These are phyloP conservation scores for Bromus sterilis DNA, from an alignment of 176 grass and related monocot genomes.

Conservation along the genomic window DNA sequence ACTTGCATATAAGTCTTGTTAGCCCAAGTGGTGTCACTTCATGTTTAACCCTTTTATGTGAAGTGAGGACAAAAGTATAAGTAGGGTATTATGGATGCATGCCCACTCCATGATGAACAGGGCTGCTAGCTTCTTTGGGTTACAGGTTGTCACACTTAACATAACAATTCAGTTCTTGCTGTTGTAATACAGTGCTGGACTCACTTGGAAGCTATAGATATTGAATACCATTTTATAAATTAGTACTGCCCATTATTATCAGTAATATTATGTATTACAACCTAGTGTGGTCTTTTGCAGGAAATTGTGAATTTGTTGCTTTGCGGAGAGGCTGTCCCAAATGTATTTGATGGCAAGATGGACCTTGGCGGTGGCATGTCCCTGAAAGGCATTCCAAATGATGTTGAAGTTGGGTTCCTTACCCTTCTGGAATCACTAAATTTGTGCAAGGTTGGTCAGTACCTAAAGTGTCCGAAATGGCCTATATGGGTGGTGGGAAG, in stretches of 20 bases:
- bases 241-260: background rate
- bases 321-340: constrained; percentile 93
- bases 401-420: constrained; percentile 89
- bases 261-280: background rate
- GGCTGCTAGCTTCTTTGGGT: background rate
- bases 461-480: constrained; percentile 85
- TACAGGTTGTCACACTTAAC: background rate
- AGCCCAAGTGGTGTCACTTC: background rate
- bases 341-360: constrained; percentile 99
- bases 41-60: background rate
- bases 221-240: background rate
- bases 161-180: background rate
- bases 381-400: constrained; percentile 81
- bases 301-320: constrained; percentile 99
- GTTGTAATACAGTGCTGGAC: background rate
- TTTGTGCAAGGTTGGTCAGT: constrained; percentile 92
- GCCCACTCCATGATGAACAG: background rate
- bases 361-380: constrained; percentile 96
- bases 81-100: background rate
- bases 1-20: background rate
- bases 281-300: constrained; percentile 36
- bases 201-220: background rate
- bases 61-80: background rate
- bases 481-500: constrained; percentile 99
- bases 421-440: constrained; percentile 95